Base-by-base conservation (phyloP, 1,139 yeast genomes). In the Blastobotrys aristatus region DNA sequence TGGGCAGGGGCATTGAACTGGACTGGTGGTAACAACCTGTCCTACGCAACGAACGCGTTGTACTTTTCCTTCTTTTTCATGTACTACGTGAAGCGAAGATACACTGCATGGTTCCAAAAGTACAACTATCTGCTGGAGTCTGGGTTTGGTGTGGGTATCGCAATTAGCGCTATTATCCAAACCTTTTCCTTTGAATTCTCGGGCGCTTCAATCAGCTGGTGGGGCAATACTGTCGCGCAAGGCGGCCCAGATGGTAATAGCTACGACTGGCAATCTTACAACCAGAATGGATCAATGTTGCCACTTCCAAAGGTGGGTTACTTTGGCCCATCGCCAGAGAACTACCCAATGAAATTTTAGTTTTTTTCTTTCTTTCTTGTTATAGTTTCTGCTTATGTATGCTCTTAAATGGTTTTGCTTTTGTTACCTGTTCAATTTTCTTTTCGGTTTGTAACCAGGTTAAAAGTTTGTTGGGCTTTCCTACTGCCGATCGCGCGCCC, bases 41-140 rank as follows among this genome's bases (percentile, higher is more conserved):
- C 27, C 4, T 41, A 41, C 20, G 39, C 44, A 2, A 32, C 39
- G 2, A 32, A 32, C 16, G 32, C 39, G n/a, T 3, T 41, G 22
- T 41, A 41, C 24, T 17, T 41, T 7, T 37, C 43, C 17, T 48
- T 38, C 30, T 14, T 34, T 4, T 49, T 49, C 51, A 49, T 47
- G 47, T 47, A 47, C 40, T 40, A 37, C 24, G 26, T 49, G 36
- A 43, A 42, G 40, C 33, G 47, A 29, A 43, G 49, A 26, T 46
- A 49, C 57, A 57, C 71, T 13, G 63, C 71, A 18, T 76, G 84
- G 82, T 80, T 82, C 81, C 80, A 76, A 52, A 79, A 77, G 61
- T 82, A 80, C 64, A 80, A 78, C 57, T 82, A 80, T 59, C 71
- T 82, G 18, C 64, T 80, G 37, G 71, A 80, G 16, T 71, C 77